Base-by-base conservation (phyloP, 2,329 filamentous ascomycete genomes). In the Exophiala bonariae region DNA sequence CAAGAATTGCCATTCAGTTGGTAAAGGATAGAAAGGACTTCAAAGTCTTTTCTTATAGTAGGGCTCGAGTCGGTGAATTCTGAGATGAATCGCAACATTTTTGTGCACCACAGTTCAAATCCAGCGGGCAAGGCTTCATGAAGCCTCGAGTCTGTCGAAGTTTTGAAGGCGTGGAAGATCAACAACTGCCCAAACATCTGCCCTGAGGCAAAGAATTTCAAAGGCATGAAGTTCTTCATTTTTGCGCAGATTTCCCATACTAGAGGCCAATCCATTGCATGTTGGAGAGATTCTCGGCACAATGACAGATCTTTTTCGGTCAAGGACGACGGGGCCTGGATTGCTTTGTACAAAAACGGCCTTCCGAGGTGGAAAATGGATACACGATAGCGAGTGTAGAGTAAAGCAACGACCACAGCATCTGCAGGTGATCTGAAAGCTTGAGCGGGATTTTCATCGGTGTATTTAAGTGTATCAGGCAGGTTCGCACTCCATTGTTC, bases 401-500 rank as follows among this genome's bases (percentile, higher is more conserved):
- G 53, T 17, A 53, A 39, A 1, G 50, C 47, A 16, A 53, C 44
- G 7, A 54, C 50, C 20, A 54, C 44, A 6, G 50, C 53, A 17
- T 56, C 47, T 9, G 46, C 47, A n/a, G 22, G 53, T 28, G 30
- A 40, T 16, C 34, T 37, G 30, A 50, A 51, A 4, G 13, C 23
- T 32, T 34, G 44, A 23, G 49, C 42, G 64, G 63, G 26, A 61
- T 63, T 42, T 7, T 61, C 55, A 36, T 73, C 68, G 11, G 65
- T 60, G 51, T 76, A 77, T 47, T 76, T 72, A 14, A 78, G 66
- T 6, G 69, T 62, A 13, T 67, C 52, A 8, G 77, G 76, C 11
- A 79, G 70, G 44, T 78, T 77, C 4, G 60, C 65, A 19, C 75
- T 74, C 77, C 77, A 80, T 58, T 78, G 75, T 56, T 78, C 75